phyloP scores from a whole-genome alignment of 495 filamentous ascomycete species.

The Penicillium cinerascens region DNA sequence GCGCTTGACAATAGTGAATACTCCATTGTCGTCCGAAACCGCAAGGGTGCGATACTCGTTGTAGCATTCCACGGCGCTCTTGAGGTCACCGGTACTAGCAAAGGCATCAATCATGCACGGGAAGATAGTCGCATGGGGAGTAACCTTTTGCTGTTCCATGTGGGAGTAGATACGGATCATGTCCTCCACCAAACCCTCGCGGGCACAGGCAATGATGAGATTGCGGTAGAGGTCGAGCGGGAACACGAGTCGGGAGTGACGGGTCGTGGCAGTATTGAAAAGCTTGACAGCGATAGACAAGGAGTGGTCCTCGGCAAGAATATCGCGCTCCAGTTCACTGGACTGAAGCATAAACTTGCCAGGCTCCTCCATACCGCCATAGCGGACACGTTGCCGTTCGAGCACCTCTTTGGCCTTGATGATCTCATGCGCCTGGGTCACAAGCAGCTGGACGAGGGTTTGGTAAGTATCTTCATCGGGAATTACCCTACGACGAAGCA shows the following conservation, averaged over 20 bases:
- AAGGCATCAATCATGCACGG: conserved; percentile 91
- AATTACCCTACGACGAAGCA: conserved; percentile 79
- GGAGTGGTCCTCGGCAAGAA: conserved; percentile 81
- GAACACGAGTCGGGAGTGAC: conserved; percentile 51
- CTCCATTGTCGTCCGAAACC: conserved; percentile 72
- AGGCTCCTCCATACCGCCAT: conserved; percentile 79
- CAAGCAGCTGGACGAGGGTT: conserved; percentile 76
- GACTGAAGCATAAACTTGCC: conserved; percentile 89
- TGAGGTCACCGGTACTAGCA: conserved; percentile 71
- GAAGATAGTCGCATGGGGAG: conserved; percentile 75
- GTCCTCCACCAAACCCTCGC: conserved; percentile 69
- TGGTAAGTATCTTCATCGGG: conserved; percentile 85
- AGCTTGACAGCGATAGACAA: conserved; percentile 78
- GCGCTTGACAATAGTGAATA: conserved; percentile 64
- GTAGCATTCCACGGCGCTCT: conserved; percentile 90
- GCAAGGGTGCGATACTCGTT: conserved; percentile 87
- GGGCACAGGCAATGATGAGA: conserved; percentile 81
- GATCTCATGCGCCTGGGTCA: conserved; percentile 71
- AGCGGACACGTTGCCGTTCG: conserved; percentile 72
- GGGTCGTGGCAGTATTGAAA: conserved; percentile 67
- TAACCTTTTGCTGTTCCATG: conserved; percentile 73
- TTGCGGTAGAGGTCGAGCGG: conserved; percentile 73
- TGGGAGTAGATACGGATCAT: conserved; percentile 88
- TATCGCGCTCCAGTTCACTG: conserved; percentile 74
- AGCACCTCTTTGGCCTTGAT: conserved; percentile 63